phyloP scores from a whole-genome alignment of 345 rosid species.

The Capsella bursapastoris region DNA sequence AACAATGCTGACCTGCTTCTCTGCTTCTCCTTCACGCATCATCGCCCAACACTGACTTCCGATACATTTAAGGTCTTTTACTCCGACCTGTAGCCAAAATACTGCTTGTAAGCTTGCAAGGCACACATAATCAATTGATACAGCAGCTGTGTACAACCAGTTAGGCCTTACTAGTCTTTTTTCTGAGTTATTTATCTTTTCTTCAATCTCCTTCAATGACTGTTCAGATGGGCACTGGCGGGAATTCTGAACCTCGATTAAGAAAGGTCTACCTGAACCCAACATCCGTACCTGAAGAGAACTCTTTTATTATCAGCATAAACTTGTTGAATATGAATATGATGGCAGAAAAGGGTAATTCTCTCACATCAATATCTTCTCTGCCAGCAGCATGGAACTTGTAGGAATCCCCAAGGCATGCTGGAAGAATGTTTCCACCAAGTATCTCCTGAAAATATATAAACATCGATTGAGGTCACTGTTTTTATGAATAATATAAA shows the following conservation, averaged over 20 bases:
- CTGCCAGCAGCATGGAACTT: slow-evolving; percentile 99
- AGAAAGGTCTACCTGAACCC: slow-evolving; percentile 98
- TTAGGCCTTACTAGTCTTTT: slow-evolving; percentile 63
- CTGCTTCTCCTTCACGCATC: slow-evolving; percentile 99
- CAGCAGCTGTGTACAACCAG: neutral
- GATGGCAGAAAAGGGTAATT: slow-evolving; percentile 9
- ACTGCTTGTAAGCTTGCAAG: slow-evolving; percentile 23
- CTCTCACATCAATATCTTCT: slow-evolving; percentile 93
- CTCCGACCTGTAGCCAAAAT: slow-evolving; percentile 60
- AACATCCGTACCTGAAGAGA: slow-evolving; percentile 89
- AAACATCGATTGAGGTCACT: slow-evolving; percentile 26
- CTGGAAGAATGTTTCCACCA: slow-evolving; percentile 76
- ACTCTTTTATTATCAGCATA: slow-evolving; percentile 37
- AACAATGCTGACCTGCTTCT: slow-evolving; percentile 67
- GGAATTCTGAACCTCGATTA: slow-evolving; percentile 88
- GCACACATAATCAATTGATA: slow-evolving; percentile 1
- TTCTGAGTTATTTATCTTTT: slow-evolving; percentile 65
- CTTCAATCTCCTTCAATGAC: slow-evolving; percentile 64
- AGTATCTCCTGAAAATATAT: slow-evolving; percentile 69
- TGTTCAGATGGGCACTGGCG: slow-evolving; percentile 70
- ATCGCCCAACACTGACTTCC: slow-evolving; percentile 76
- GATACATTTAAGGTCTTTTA: slow-evolving; percentile 70
- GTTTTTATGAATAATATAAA: slow-evolving; percentile 8
- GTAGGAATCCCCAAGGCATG: slow-evolving; percentile 76
- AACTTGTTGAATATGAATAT: slow-evolving; percentile 22